Base-by-base conservation (phyloP, 169 alveolate species). In the Blepharisma undulans region DNA sequence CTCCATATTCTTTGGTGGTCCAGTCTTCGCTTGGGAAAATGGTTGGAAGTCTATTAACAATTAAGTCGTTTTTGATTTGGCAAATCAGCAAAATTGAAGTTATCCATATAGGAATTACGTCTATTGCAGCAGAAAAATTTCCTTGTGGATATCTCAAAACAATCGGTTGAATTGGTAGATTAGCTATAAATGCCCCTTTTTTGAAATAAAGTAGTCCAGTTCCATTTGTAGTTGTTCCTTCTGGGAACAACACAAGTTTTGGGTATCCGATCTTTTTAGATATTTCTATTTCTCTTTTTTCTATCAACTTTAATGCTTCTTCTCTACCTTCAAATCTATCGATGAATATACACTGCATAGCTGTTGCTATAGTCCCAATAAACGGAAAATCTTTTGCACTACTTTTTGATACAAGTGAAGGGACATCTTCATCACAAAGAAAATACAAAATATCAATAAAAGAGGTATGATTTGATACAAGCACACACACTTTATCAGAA, bases 181-280 rank as follows among this genome's bases (percentile, higher is more conserved):
- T 89, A 18, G 94, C 88, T n/a, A 84, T 82, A 92, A 97, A 97
- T 18, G 96, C 98, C 29, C 98, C 98, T 92, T 74, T 94, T 88
- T 96, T 95, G 89, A 97, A 97, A 48, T 87, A 92, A 19, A 95
- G 34, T 21, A 96, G 81, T 77, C 91, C 88, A 32, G 87, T 91
- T 18, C 97, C 97, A 88, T 95, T 95, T 14, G 97, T 87, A n/a
- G 98, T 96, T 0, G 97, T 95, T 59, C 98, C 98, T 92, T 97
- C 98, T 16, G 98, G 97, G 81, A 97, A 96, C 1, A 96, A 59
- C n/a, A 89, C 90, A 21, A 95, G 87, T 22, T 88, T 88, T 1
- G 92, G 95, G 92, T 27, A 90, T 14, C 29, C 87, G 78, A 71
- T 90, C 33, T 90, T 87, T 4, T 87, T 82, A 87, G 76, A 76